Evolutionary conservation across 2,329 filamentous ascomycete species (phyloP).

Genomic region (Fusarium pseudoanthophilum): DNA sequence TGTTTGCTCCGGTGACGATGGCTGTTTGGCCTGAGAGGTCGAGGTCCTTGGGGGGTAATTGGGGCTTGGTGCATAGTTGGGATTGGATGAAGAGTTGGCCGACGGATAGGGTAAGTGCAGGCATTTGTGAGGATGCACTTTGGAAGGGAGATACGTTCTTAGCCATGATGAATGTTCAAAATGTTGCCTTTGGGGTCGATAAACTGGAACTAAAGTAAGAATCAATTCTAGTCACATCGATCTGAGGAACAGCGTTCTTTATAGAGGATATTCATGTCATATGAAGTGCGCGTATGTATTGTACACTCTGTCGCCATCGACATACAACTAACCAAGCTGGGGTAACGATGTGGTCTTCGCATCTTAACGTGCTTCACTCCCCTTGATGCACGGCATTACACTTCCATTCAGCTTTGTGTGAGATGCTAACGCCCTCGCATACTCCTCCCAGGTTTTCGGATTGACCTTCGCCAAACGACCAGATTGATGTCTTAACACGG

Average conservation of each 20-base stretch:
- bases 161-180: background rate
- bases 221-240: fast-evolving
- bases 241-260: background rate
- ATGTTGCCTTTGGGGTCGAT: fast-evolving
- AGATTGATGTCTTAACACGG: background rate
- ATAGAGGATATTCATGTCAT: fast-evolving
- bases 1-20: background rate
- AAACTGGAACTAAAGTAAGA: fast-evolving
- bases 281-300: fast-evolving
- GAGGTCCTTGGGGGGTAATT: background rate
- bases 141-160: background rate
- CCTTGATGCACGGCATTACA: fast-evolving
- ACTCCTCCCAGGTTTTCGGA: background rate
- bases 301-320: too few relatives aligned
- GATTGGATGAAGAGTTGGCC: background rate
- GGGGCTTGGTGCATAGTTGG: background rate
- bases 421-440: background rate
- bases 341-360: background rate
- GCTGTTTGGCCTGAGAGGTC: background rate
- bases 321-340: background rate
- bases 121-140: background rate
- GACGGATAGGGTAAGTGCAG: background rate
- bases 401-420: background rate
- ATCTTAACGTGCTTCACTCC: background rate
- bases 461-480: background rate